Percentiles rank a stretch among this genome's conserved stretches.
Conservation (phyloP, 2,329 filamentous ascomycete species). For the Chrysoporthe austroafricana region DNA sequence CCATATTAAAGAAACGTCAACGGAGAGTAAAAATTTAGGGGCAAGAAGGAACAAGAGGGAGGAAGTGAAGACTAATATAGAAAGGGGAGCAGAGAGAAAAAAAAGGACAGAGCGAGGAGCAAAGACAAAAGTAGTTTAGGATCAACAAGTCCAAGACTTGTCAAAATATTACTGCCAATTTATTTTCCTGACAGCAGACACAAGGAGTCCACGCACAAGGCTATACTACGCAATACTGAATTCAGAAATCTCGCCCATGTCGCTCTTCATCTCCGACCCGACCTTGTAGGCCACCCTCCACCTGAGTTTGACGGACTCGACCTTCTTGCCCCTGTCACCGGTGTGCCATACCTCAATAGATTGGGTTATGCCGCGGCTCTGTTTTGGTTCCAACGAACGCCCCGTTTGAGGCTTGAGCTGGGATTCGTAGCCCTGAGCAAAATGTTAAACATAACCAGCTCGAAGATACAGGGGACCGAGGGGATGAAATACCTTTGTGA, state of each 20-base stretch:
- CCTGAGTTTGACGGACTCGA: slow-evolving; percentile 81
- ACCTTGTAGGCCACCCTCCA: slow-evolving; percentile 86
- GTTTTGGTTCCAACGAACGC: slow-evolving; percentile 73
- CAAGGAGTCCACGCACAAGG: not conserved
- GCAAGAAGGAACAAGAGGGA: not conserved
- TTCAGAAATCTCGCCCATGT: slow-evolving; percentile 83
- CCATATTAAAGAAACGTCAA: not conserved
- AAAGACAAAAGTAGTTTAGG: not conserved
- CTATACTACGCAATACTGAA: slow-evolving; percentile 68
- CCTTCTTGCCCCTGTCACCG: slow-evolving; percentile 68
- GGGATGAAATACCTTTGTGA: slow-evolving; percentile 73
- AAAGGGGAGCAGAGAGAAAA: too few species aligned
- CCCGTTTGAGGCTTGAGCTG: slow-evolving; percentile 85
- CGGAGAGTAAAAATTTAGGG: too few species aligned
- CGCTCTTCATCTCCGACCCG: slow-evolving; percentile 67
- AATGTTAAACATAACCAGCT: not conserved
- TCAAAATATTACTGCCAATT: not conserved
- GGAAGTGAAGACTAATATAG: not conserved
- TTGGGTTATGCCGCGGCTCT: slow-evolving; percentile 77
- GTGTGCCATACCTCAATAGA: slow-evolving; percentile 76
- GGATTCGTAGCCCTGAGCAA: slow-evolving; percentile 73
- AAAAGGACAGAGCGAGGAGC: not conserved
- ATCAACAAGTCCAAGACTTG: not conserved
- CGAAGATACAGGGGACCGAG: not conserved
- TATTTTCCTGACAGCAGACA: slow-evolving; percentile 4